Percentiles rank a stretch among this genome's conserved stretches.
Evolutionary conservation across 2,329 filamentous ascomycete species (phyloP).

Genomic region (Monosporascus sp.): DNA sequence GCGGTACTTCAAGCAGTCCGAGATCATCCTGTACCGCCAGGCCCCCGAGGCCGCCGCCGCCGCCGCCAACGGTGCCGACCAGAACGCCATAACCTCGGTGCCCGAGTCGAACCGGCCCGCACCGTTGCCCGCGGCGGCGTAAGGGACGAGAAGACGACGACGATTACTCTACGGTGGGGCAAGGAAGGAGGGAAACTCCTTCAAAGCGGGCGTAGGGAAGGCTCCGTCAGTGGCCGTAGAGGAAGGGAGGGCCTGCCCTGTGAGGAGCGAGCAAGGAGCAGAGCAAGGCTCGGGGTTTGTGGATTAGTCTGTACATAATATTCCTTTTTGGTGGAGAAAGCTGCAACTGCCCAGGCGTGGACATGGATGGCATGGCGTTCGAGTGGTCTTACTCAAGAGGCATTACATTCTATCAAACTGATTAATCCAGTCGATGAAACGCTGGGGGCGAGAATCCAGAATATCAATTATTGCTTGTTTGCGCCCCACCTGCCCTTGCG

Average conservation of each 20-base stretch:
- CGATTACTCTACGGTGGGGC: no score
- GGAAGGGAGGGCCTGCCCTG: no score
- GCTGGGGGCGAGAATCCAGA: neutral
- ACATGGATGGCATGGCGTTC: constrained; percentile 25
- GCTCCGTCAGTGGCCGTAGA: no score
- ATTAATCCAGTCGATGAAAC: neutral
- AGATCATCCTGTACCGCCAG: constrained; percentile 94
- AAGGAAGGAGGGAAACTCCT: no score
- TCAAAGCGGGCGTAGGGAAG: no score
- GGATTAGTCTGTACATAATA: no score
- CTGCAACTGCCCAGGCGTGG: neutral
- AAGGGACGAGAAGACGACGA: neutral
- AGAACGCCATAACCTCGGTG: constrained; percentile 40
- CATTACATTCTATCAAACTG: neutral
- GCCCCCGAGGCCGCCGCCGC: constrained; percentile 50
- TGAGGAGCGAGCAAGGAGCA: no score
- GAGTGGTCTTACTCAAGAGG: constrained; percentile 10
- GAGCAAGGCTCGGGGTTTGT: no score
- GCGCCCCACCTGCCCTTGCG: no score
- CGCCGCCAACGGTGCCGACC: constrained; percentile 41
- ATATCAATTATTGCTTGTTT: no score
- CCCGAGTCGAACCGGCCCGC: constrained; percentile 25
- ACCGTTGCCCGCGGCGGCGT: constrained; percentile 1
- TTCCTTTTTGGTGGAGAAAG: neutral
- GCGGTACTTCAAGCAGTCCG: constrained; percentile 98